Evolutionary conservation across 73 alveolate genomes (phyloP), one percentile per base, ranked within the genome.

Genomic region (Breviolum minutum): DNA sequence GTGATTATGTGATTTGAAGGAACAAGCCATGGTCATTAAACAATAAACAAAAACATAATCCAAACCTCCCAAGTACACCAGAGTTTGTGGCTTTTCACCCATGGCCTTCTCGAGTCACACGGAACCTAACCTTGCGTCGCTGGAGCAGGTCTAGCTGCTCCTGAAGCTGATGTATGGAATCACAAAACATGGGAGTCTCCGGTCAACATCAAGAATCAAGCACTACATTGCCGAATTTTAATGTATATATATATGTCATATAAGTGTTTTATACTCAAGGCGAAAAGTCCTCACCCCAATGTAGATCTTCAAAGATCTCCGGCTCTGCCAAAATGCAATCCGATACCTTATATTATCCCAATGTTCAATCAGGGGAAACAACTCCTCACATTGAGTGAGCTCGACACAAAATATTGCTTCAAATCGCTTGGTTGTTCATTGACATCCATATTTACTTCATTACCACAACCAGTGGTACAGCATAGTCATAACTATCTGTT

Each of bases 241-340:
- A n/a, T n/a, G n/a, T n/a, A n/a, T n/a, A n/a, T n/a, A n/a, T n/a
- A n/a, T n/a, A n/a, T n/a, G n/a, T n/a, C n/a, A n/a, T n/a, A n/a
- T n/a, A n/a, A n/a, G n/a, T n/a, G n/a, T n/a, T n/a, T n/a, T n/a
- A n/a, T n/a, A n/a, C n/a, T n/a, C n/a, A n/a, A n/a, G n/a, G n/a
- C n/a, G n/a, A n/a, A n/a, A n/a, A n/a, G 88, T 16, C 94, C 94
- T 86, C 63, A 63, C 40, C 94, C 94, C 94, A 86, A 29, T 86
- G 77, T 80, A 86, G 13, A n/a, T 86, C 94, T 63, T 86, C 94
- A 27, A 86, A 86, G 63, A 86, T 86, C 80, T 14, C 30, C 22
- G 94, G 79, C 80, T 86, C 94, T 27, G 94, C 94, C 94, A 86
- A 27, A 7, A 86, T 26, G 94, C 94, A 62, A 13, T 86, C 94